phyloP scores from a whole-genome alignment of 2,329 filamentous ascomycete species.

The Microsporum ferrugineum region DNA sequence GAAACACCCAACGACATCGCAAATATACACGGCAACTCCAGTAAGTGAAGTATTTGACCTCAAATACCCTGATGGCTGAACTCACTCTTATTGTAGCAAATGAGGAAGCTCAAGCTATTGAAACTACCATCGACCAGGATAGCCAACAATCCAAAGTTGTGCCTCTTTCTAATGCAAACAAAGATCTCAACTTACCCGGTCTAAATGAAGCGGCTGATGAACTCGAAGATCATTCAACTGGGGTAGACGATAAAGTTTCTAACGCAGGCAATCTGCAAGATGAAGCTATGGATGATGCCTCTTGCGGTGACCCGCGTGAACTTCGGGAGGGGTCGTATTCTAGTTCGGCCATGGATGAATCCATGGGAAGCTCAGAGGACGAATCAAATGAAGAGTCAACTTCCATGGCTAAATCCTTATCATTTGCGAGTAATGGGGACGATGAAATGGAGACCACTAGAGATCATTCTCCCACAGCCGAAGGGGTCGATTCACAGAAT shows the following conservation, averaged over 20 bases:
- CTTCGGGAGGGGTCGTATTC: conserved; percentile 17
- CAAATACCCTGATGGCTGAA: background rate
- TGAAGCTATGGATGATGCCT: background rate
- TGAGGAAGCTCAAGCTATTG: background rate
- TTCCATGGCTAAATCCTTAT: background rate
- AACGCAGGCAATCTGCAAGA: background rate
- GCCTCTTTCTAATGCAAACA: background rate
- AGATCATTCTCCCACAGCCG: background rate
- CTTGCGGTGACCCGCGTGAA: background rate
- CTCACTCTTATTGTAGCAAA: background rate
- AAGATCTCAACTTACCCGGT: background rate
- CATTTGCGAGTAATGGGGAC: background rate
- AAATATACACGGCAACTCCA: background rate
- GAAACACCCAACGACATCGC: background rate
- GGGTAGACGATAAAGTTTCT: background rate
- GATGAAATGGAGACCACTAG: background rate
- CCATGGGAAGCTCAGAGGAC: conserved; percentile 19
- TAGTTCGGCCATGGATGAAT: conserved; percentile 33
- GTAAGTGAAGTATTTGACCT: background rate
- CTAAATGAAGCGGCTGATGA: background rate
- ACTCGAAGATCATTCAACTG: background rate
- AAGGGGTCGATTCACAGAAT: background rate
- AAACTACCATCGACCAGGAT: background rate
- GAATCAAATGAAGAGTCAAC: background rate
- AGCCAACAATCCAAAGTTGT: background rate